A percentile compares a stretch with the other conserved stretches of the same genome.
phyloP scores from a whole-genome alignment of 306 rosid genomes.

The Potentilla sterilis region DNA sequence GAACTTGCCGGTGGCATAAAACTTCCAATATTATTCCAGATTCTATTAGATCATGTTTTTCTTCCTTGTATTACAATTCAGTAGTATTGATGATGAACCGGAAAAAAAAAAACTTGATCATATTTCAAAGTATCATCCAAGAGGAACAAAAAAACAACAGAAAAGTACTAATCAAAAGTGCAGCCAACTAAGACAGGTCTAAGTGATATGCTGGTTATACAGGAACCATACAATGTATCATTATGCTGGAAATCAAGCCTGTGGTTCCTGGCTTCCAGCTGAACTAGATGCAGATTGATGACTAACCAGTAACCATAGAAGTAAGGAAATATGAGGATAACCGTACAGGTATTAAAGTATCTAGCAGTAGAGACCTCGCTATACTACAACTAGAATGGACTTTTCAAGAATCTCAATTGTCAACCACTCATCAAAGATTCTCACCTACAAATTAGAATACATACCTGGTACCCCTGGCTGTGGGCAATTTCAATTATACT shows the following conservation, averaged over 20 bases:
- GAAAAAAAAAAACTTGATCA: background rate
- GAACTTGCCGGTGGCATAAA: background rate
- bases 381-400: background rate
- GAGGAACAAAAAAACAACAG: background rate
- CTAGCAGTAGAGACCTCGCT: background rate
- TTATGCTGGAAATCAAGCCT: background rate
- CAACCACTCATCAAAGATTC: background rate
- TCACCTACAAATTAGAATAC: background rate
- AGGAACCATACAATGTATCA: background rate
- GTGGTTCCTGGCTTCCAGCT: slow-evolving; percentile 11
- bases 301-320: background rate
- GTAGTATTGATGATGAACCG: background rate
- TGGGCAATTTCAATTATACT: slow-evolving; percentile 18
- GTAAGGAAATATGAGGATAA: background rate
- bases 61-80: background rate
- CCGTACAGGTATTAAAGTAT: background rate
- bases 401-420: background rate
- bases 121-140: background rate
- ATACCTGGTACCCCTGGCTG: slow-evolving; percentile 20
- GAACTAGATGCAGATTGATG: background rate
- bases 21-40: background rate
- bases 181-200: background rate
- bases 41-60: background rate
- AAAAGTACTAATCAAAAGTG: background rate
- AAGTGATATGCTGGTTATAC: slow-evolving; percentile 1